These are phyloP conservation scores for Parafenestella ontariensis DNA, from an alignment of 2,329 filamentous ascomycete species.

Conservation along the genomic window DNA sequence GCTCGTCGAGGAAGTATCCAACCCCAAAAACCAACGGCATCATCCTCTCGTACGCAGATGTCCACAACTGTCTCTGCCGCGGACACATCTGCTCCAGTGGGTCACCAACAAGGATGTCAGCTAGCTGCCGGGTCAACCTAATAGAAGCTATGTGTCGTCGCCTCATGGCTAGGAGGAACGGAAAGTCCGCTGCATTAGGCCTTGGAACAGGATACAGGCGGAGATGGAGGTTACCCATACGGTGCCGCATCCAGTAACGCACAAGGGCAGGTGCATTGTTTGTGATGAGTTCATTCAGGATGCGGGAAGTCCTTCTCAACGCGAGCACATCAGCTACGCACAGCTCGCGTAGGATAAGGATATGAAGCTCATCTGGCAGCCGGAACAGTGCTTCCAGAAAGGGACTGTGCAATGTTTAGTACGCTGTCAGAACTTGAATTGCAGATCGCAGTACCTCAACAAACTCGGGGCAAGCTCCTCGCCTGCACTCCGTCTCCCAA, in stretches of 20 bases:
- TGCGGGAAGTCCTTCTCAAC: conserved; percentile 39
- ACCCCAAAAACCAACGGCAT: conserved; percentile 48
- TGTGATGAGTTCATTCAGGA: conserved; percentile 41
- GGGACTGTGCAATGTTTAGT: conserved; percentile 22
- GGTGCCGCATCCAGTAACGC: conserved; percentile 44
- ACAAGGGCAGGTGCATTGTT: conserved; percentile 43
- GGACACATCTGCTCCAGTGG: conserved; percentile 32
- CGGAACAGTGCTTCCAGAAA: conserved; percentile 43
- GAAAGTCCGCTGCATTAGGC: conserved; percentile 38
- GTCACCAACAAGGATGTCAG: conserved; percentile 41
- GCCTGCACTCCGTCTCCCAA: conserved; percentile 32
- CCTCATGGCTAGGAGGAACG: conserved; percentile 45
- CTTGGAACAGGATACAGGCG: conserved; percentile 44
- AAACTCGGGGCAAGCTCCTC: conserved; percentile 23
- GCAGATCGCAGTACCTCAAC: conserved; percentile 30
- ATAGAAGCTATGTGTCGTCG: conserved; percentile 46
- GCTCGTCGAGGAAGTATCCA: conserved; percentile 47
- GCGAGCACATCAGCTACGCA: conserved; percentile 44
- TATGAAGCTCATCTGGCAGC: conserved; percentile 45
- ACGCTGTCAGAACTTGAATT: neutral
- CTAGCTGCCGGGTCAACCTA: conserved; percentile 43
- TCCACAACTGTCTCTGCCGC: conserved; percentile 43
- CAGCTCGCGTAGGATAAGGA: conserved; percentile 43
- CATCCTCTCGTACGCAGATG: conserved; percentile 46
- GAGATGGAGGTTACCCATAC: conserved; percentile 43